These are phyloP conservation scores for Quercus dentata DNA, from an alignment of 306 rosid species.

Conservation along the genomic window DNA sequence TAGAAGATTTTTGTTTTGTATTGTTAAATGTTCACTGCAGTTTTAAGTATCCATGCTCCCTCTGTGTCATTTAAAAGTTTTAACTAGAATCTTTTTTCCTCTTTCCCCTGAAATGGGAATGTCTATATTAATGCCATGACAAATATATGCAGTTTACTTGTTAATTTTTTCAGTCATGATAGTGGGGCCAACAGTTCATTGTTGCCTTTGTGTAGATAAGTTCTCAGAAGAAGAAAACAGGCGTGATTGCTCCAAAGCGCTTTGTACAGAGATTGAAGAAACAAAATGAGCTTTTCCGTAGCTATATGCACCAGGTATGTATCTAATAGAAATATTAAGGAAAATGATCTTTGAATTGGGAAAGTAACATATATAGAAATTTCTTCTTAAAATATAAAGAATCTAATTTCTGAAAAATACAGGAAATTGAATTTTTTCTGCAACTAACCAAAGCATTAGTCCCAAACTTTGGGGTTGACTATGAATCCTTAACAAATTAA, in stretches of 20 bases:
- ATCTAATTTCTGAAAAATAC: background rate
- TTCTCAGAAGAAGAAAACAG: slow-evolving; percentile 98
- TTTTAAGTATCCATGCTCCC: background rate
- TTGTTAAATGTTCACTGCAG: background rate
- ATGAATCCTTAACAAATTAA: too few species aligned
- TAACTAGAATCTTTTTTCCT: background rate
- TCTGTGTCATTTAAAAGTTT: background rate
- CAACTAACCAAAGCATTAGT: background rate
- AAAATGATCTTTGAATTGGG: slow-evolving; percentile 8
- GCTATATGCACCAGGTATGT: slow-evolving; percentile 97
- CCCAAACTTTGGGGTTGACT: too few species aligned
- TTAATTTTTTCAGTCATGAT: slow-evolving; percentile 6
- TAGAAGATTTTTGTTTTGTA: background rate
- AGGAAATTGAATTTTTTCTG: background rate
- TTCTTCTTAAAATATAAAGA: background rate
- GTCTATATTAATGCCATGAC: background rate
- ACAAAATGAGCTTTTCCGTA: slow-evolving; percentile 94
- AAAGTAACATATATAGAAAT: slow-evolving; percentile 1
- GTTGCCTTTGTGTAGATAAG: slow-evolving; percentile 67
- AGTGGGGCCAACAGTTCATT: slow-evolving; percentile 13
- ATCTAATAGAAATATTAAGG: slow-evolving; percentile 6
- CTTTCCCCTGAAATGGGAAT: too few species aligned
- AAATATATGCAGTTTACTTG: background rate
- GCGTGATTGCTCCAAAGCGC: slow-evolving; percentile 97
- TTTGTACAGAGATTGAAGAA: slow-evolving; percentile 96